A percentile compares a stretch with the other conserved stretches of the same genome.
Evolutionary conservation across 495 filamentous ascomycete genomes (phyloP).

Genomic region (Daldinia grandis): DNA sequence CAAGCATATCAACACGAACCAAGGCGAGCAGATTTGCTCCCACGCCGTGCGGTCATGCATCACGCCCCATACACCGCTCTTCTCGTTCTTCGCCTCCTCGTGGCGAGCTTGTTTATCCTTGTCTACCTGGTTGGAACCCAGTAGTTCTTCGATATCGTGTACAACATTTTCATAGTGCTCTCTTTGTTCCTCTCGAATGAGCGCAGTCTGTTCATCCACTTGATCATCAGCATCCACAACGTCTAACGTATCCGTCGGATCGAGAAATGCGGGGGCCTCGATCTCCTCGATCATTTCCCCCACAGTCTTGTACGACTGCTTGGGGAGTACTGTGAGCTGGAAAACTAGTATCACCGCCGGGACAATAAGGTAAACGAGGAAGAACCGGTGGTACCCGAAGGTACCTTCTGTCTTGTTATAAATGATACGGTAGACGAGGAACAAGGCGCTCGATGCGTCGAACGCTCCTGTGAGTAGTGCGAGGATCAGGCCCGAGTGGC

Average conservation of each 20-base stretch:
- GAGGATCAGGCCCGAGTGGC: constrained; percentile 84
- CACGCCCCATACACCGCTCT: constrained; percentile 84
- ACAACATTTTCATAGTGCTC: constrained; percentile 73
- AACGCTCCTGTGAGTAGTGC: constrained; percentile 89
- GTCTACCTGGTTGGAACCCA: constrained; percentile 68
- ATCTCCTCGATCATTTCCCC: constrained; percentile 81
- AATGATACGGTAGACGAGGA: constrained; percentile 82
- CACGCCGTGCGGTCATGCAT: constrained; percentile 78
- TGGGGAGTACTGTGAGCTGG: constrained; percentile 80
- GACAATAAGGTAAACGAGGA: constrained; percentile 77
- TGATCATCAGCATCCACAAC: constrained; percentile 62
- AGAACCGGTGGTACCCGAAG: constrained; percentile 76
- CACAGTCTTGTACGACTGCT: constrained; percentile 84
- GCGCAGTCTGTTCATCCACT: constrained; percentile 66
- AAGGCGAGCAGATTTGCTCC: constrained; percentile 80
- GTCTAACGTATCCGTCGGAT: constrained; percentile 23
- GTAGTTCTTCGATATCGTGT: constrained; percentile 75
- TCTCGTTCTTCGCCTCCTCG: constrained; percentile 68
- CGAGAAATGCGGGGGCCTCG: constrained; percentile 50
- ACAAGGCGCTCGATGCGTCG: constrained; percentile 87
- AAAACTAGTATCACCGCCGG: constrained; percentile 72
- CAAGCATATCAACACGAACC: constrained; percentile 86
- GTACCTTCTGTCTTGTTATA: constrained; percentile 68
- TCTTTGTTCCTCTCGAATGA: constrained; percentile 69
- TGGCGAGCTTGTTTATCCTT: constrained; percentile 58